A percentile compares a stretch with the other conserved stretches of the same genome.
phyloP scores from a whole-genome alignment of 139 green algal species.

The Tetradesmus obliquus region DNA sequence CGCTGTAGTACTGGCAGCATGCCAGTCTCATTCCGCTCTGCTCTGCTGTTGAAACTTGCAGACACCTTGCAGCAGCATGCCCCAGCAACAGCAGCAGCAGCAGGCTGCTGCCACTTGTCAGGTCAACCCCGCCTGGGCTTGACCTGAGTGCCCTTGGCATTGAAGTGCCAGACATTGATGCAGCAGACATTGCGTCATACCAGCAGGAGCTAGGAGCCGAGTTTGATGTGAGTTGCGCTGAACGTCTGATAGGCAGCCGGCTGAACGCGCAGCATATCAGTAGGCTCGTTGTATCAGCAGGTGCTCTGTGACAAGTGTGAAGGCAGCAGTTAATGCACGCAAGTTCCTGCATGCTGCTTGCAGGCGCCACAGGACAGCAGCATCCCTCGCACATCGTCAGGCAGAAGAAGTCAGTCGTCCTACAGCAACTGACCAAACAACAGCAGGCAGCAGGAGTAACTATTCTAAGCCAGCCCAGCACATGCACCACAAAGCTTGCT shows the following conservation, averaged over 20 bases:
- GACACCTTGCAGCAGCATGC: neutral
- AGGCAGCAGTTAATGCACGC: too few species aligned
- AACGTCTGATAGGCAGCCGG: neutral
- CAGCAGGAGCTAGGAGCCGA: constrained; percentile 69
- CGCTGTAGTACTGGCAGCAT: too few species aligned
- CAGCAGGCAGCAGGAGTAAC: neutral
- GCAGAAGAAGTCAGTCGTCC: neutral
- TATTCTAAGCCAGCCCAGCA: too few species aligned
- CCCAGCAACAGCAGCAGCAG: neutral
- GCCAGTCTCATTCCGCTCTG: too few species aligned
- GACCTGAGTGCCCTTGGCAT: constrained; percentile 56
- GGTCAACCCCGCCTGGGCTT: neutral
- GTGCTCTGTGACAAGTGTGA: neutral
- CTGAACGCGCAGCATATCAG: neutral
- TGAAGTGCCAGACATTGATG: constrained; percentile 80
- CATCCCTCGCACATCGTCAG: neutral
- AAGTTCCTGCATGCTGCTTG: neutral
- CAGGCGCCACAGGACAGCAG: neutral
- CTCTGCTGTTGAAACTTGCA: neutral
- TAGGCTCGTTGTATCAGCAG: neutral
- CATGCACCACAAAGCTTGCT: neutral
- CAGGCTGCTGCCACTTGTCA: neutral
- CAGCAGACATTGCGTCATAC: constrained; percentile 59
- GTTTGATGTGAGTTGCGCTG: constrained; percentile 62
- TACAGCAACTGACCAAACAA: neutral